Conservation (phyloP, 768 basidiomycete genomes). For the Strobilomyces confusus region DNA sequence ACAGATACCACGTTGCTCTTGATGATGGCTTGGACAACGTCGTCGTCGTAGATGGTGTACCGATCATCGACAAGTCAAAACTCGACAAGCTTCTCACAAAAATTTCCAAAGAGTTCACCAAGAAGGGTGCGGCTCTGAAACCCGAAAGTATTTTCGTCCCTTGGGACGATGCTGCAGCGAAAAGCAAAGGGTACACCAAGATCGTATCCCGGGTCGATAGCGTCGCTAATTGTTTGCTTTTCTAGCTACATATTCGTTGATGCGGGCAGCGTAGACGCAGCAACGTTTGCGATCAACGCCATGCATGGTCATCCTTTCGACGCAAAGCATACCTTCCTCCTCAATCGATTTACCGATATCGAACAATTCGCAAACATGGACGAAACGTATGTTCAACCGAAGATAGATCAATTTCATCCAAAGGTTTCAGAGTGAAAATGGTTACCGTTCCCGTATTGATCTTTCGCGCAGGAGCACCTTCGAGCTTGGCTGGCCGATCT, state of each 20-base stretch:
- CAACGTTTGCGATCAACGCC: slow-evolving; percentile 57
- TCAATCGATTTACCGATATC: slow-evolving; percentile 88
- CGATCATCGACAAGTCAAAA: slow-evolving; percentile 83
- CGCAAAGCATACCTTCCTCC: slow-evolving; percentile 75
- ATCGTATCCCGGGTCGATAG: neutral
- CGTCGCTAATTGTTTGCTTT: neutral
- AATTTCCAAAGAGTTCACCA: slow-evolving; percentile 78
- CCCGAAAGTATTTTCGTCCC: slow-evolving; percentile 80
- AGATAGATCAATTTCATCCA: slow-evolving; percentile 65
- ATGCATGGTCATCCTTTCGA: slow-evolving; percentile 85
- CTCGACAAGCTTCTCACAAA: slow-evolving; percentile 77
- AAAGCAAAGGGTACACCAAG: slow-evolving; percentile 82
- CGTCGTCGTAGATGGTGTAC: slow-evolving; percentile 89
- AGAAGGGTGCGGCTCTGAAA: slow-evolving; percentile 74
- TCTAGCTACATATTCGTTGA: slow-evolving; percentile 81
- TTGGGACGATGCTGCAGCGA: slow-evolving; percentile 76
- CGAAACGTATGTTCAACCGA: slow-evolving; percentile 75
- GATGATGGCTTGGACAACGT: slow-evolving; percentile 89
- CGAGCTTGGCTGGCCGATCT: slow-evolving; percentile 92
- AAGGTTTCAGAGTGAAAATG: slow-evolving; percentile 46
- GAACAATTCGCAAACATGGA: slow-evolving; percentile 76
- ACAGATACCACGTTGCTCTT: slow-evolving; percentile 79
- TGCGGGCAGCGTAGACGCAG: slow-evolving; percentile 66
- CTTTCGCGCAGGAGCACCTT: slow-evolving; percentile 73
- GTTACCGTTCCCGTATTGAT: slow-evolving; percentile 4